Percentiles rank a stretch among this genome's conserved stretches.
phyloP scores from a whole-genome alignment of 306 rosid genomes.

The Begonia loranthoides region DNA sequence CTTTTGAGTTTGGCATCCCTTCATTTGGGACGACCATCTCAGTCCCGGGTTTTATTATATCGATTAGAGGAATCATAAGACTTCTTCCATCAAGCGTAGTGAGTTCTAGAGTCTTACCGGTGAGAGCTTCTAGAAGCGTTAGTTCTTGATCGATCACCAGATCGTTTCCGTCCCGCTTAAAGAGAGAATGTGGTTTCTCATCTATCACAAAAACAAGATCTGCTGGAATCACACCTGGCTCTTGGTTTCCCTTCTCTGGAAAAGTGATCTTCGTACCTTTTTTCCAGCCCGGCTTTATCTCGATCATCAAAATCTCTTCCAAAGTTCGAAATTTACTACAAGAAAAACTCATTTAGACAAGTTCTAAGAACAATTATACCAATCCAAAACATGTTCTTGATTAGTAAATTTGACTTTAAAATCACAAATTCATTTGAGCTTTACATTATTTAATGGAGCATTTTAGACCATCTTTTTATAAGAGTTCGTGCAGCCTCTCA shows the following conservation, averaged over 20 bases:
- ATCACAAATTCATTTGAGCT: too few species aligned
- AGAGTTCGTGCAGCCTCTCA: too few species aligned
- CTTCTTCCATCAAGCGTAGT: conserved; percentile 67
- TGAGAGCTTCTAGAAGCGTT: conserved; percentile 82
- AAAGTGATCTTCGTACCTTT: conserved; percentile 90
- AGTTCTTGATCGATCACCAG: conserved; percentile 65
- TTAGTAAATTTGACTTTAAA: too few species aligned
- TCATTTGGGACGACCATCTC: conserved; percentile 55
- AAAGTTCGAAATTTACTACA: conserved; percentile 45
- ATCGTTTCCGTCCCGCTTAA: conserved; percentile 78
- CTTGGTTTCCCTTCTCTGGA: conserved; percentile 86
- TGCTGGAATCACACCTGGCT: conserved; percentile 71
- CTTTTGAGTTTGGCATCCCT: conserved; percentile 93
- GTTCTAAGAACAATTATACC: too few species aligned
- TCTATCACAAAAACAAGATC: conserved; percentile 77
- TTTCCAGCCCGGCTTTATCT: conserved; percentile 93
- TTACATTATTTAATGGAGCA: too few species aligned
- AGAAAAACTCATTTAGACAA: conserved; percentile 5
- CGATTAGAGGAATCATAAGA: conserved; percentile 40
- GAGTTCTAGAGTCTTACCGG: conserved; percentile 61
- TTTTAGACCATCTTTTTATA: too few species aligned
- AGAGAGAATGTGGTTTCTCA: conserved; percentile 79
- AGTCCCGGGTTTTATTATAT: conserved; percentile 58
- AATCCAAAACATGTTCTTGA: too few species aligned
- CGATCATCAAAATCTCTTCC: conserved; percentile 87